Percentiles rank a stretch among this genome's conserved stretches.
These are phyloP conservation scores for Saccharomycopsis synnaedendra DNA, from an alignment of 805 yeast species.

Conservation along the genomic window DNA sequence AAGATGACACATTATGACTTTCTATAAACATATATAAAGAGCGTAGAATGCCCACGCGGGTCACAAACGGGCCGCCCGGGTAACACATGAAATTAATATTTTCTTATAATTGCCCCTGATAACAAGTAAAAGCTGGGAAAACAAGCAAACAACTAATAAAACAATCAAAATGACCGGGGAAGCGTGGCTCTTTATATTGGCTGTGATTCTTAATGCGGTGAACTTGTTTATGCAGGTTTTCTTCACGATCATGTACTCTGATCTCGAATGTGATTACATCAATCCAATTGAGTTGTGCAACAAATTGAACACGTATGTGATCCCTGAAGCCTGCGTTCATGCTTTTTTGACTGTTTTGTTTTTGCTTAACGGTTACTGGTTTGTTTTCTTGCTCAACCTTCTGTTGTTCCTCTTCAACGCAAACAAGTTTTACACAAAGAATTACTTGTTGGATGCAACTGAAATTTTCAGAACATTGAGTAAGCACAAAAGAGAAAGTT, in stretches of 20 bases:
- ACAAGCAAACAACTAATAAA: not conserved
- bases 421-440: conserved; percentile 67
- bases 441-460: conserved; percentile 88
- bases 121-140: no score
- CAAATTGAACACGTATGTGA: conserved; percentile 76
- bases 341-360: conserved; percentile 58
- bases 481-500: conserved; percentile 87
- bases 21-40: no score
- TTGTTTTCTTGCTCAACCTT: conserved; percentile 68
- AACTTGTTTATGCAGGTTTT: conserved; percentile 88
- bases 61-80: no score
- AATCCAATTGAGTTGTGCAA: conserved; percentile 95
- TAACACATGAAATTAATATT: no score
- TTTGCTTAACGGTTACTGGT: conserved; percentile 86
- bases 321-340: conserved; percentile 85
- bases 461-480: conserved; percentile 92
- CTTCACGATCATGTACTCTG: conserved; percentile 92
- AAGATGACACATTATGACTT: no score
- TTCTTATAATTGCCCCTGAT: no score
- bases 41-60: no score
- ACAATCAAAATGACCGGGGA: conserved; percentile 31
- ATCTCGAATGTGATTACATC: conserved; percentile 91
- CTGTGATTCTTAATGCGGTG: conserved; percentile 77
- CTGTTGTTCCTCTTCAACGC: conserved; percentile 80
- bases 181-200: conserved; percentile 53